phyloP scores from a whole-genome alignment of 2,329 filamentous ascomycete species.

The Neofusicoccum umdonicola region DNA sequence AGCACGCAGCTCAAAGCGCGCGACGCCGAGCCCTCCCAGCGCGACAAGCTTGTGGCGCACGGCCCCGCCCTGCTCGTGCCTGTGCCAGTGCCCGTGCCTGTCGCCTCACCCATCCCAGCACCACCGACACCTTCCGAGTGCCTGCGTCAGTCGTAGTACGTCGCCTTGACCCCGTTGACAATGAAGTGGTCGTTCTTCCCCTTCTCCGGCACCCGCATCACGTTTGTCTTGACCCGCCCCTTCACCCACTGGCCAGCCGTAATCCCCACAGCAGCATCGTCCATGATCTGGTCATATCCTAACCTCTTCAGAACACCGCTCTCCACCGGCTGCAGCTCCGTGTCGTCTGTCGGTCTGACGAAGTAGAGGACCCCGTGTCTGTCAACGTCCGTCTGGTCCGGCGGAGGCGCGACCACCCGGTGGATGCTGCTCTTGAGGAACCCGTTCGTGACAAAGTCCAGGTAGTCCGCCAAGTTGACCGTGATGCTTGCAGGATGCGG shows the following conservation, averaged over 20 bases:
- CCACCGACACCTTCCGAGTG: too few species aligned
- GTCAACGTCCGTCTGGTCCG: conserved; percentile 39
- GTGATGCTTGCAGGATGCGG: conserved; percentile 29
- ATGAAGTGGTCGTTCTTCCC: background rate
- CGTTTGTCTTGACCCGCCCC: conserved; percentile 21
- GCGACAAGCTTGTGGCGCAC: background rate
- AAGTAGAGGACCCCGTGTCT: conserved; percentile 28
- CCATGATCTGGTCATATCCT: conserved; percentile 25
- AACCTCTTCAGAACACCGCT: conserved; percentile 28
- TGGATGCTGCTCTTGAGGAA: conserved; percentile 49
- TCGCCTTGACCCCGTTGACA: conserved; percentile 4
- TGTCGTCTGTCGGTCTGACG: conserved; percentile 24
- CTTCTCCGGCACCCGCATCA: conserved; percentile 12
- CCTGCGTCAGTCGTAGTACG: background rate
- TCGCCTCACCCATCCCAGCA: background rate
- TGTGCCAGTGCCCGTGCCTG: too few species aligned
- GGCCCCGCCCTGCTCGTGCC: background rate
- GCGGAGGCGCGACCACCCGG: conserved; percentile 44
- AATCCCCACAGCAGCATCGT: background rate
- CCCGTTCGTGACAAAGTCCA: conserved; percentile 47
- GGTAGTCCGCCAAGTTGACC: conserved; percentile 29
- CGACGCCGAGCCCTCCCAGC: background rate
- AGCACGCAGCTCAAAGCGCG: background rate
- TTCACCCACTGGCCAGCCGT: conserved; percentile 9
- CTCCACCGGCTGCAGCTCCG: background rate